Evolutionary conservation across 768 basidiomycete genomes (phyloP).

Genomic region (Termitomyces sp.): DNA sequence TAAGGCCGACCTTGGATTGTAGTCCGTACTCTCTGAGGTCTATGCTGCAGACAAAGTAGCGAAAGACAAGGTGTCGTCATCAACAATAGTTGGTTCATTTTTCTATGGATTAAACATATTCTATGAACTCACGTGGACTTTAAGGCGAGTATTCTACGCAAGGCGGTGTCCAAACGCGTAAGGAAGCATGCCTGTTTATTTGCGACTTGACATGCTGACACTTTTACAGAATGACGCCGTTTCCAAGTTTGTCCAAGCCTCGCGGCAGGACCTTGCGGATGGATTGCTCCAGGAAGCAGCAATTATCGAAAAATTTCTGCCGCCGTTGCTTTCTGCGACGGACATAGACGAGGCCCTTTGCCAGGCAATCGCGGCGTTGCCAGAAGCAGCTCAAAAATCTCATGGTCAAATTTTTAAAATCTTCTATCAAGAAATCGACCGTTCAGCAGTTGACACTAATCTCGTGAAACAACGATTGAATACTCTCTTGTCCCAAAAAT

Average conservation of each 20-base stretch:
- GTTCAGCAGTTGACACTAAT: conserved; percentile 51
- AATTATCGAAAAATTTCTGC: conserved; percentile 53
- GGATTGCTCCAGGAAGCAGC: conserved; percentile 59
- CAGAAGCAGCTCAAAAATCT: conserved; percentile 26
- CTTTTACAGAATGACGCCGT: conserved; percentile 54
- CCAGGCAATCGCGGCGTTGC: conserved; percentile 34
- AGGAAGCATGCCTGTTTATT: conserved; percentile 22
- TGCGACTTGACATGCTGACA: background rate
- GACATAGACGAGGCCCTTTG: conserved; percentile 53
- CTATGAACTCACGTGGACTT: conserved; percentile 1
- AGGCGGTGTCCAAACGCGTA: conserved; percentile 57
- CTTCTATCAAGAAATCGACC: conserved; percentile 64
- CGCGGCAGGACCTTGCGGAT: conserved; percentile 62
- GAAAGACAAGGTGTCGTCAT: conserved; percentile 38
- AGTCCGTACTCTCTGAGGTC: conserved; percentile 72
- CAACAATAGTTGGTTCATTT: conserved; percentile 37
- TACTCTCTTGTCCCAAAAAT: conserved; percentile 27
- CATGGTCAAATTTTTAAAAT: conserved; percentile 55
- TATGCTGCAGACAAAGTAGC: conserved; percentile 62
- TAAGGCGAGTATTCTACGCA: conserved; percentile 48
- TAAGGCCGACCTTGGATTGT: background rate
- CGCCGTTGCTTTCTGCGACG: conserved; percentile 52
- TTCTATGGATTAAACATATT: background rate
- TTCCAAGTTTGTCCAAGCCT: conserved; percentile 49
- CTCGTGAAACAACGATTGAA: conserved; percentile 54